phyloP scores from a whole-genome alignment of 2,329 filamentous ascomycete genomes.

The Parastagonospora avenae region DNA sequence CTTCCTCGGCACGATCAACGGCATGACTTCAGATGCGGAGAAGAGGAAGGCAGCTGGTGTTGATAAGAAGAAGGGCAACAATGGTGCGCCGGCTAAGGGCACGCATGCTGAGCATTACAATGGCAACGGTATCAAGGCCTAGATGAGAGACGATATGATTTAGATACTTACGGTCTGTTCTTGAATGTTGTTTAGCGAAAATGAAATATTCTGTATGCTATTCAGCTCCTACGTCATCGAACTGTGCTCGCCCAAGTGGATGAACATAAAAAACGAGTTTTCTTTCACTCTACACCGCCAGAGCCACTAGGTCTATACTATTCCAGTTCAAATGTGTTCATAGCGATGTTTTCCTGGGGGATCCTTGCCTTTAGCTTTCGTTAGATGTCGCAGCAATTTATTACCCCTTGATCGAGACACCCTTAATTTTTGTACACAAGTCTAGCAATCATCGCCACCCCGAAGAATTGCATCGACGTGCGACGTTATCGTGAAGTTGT shows the following conservation, averaged over 20 bases:
- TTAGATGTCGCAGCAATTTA: too few relatives aligned
- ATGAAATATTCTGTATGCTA: not conserved
- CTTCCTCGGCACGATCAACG: conserved; percentile 68
- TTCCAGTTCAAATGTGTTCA: not conserved
- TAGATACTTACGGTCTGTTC: not conserved
- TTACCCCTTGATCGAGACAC: too few relatives aligned
- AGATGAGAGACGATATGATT: not conserved
- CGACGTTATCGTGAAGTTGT: too few relatives aligned
- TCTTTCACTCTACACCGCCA: too few relatives aligned
- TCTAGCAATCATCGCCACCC: too few relatives aligned
- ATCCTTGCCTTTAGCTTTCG: too few relatives aligned
- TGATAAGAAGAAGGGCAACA: conserved; percentile 46
- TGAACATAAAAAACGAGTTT: too few relatives aligned
- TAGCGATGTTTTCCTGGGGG: not conserved
- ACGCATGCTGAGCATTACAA: conserved; percentile 39
- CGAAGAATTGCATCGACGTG: too few relatives aligned
- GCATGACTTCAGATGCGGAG: conserved; percentile 58
- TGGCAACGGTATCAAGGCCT: not conserved
- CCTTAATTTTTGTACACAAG: too few relatives aligned
- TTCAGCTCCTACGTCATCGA: not conserved
- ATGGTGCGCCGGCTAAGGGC: conserved; percentile 55
- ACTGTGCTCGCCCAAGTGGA: too few relatives aligned
- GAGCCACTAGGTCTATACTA: not conserved
- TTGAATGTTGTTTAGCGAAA: not conserved
- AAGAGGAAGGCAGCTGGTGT: conserved; percentile 59